Evolutionary conservation across 2,329 filamentous ascomycete genomes (phyloP), one percentile per base, ranked within the genome.

Genomic region (Aspergillus felis): DNA sequence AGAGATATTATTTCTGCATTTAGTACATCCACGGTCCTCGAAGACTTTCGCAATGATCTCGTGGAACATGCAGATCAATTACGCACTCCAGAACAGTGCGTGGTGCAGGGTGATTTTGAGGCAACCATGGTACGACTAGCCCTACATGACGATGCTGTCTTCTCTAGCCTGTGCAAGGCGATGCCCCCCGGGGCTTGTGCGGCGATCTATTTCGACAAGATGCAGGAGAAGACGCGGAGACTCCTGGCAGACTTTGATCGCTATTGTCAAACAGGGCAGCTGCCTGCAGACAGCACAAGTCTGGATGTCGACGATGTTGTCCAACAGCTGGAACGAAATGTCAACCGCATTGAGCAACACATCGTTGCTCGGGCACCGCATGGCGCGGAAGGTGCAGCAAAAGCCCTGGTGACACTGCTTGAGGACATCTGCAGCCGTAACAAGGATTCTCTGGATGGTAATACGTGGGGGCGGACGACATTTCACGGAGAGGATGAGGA

Each of bases 1-100:
- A 69, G 73, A 54, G 79, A 80, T 54, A 76, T 81, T 29, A 65
- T 81, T 46, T 78, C 77, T 32, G 76, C 76, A 4, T 81, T 80
- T 61, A 73, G 69, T 51, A 59, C 68, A 20, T 64, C 64, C 12
- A 68, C 66, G 4, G 68, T 79, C 4, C 76, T 77, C 2, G 74
- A 77, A 41, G 75, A 78, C 35, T 78, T 76, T 59, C 71, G 71
- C 14, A 66, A 58, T 8, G 74, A 79, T 50, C 64, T 77, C n/a
- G 67, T 68, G 41, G 73, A 75, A 48, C 70, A 69, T 25, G 67
- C 68, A 3, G 64, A 65, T 17, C 66, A 72, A 20, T 58, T 64
- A 10, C 69, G 70, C 49, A 73, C 72, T 4, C 67, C 72, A 12
- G 74, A 77, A 50, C 71, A 78, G 52, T 77, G 77, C 59, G 74